These are phyloP conservation scores for Rutstroemia sp. DNA, from an alignment of 2,329 filamentous ascomycete species.

Conservation along the genomic window DNA sequence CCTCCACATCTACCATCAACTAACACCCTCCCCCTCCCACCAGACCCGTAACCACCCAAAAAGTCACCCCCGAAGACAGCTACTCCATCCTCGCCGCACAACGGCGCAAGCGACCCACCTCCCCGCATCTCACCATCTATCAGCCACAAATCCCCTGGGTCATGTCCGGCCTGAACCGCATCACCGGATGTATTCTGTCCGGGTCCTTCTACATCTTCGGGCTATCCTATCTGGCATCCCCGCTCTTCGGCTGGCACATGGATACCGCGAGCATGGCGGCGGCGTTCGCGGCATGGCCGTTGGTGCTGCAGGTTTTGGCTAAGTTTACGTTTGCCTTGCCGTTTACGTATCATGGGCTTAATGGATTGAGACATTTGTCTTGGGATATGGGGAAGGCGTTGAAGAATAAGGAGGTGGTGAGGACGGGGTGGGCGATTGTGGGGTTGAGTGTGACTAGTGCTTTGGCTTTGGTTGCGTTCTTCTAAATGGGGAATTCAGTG, in stretches of 20 bases:
- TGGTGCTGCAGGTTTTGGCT: constrained; percentile 47
- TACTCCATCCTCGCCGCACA: constrained; percentile 57
- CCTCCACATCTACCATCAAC: background rate
- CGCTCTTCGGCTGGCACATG: constrained; percentile 59
- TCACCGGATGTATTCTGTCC: constrained; percentile 54
- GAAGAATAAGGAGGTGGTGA: constrained; percentile 56
- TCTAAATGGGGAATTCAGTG: constrained; percentile 9
- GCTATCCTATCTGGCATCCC: constrained; percentile 56
- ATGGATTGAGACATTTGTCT: constrained; percentile 63
- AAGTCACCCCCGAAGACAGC: constrained; percentile 36
- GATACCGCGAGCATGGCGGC: constrained; percentile 57
- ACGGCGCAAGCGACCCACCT: constrained; percentile 58
- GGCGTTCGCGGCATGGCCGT: constrained; percentile 53
- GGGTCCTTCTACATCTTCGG: constrained; percentile 62
- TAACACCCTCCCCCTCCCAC: background rate
- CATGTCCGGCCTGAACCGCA: constrained; percentile 51
- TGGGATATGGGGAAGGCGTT: constrained; percentile 61
- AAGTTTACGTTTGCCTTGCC: constrained; percentile 55
- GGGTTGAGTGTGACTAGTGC: constrained; percentile 46
- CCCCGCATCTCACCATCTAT: constrained; percentile 67
- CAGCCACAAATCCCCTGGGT: constrained; percentile 64
- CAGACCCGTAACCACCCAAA: constrained; percentile 41
- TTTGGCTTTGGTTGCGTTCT: constrained; percentile 25
- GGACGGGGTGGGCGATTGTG: constrained; percentile 57
- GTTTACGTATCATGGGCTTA: constrained; percentile 61